Evolutionary conservation across 108 stramenopile species (phyloP), one percentile per base, ranked within the genome.

Genomic region (Pseudonitzschia multiseries): DNA sequence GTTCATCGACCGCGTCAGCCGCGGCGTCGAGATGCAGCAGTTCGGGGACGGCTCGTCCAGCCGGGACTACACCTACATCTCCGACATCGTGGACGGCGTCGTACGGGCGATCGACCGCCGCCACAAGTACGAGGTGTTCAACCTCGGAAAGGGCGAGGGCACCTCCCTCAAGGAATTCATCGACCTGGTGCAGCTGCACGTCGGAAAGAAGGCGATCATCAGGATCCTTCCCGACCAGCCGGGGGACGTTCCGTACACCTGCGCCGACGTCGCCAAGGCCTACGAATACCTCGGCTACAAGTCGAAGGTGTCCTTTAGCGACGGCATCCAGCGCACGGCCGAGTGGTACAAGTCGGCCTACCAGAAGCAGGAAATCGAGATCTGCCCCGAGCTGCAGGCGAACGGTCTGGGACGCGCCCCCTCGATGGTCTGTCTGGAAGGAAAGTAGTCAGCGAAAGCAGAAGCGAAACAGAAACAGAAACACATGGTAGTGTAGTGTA

Each of bases 1-100:
- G 84, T 99, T 98, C 76, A 96, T 98, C 59, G 95, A 98, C 82
- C 92, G 96, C 26, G 87, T 99, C 36, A 84, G 80, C 50, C 85
- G 92, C 33, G 98, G 98, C 10, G 60, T 92, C 54, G 94, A 96
- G 66, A 86, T 99, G 31, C 93, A 97, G 71, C 96, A 98, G 83
- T 99, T 95, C 77, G 98, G 98, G n/a, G 99, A 98, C 80, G 99
- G 98, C 20, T 88, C 91, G 41, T 86, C 89, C 40, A 76, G 80
- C 36, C 89, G 99, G 32, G 98, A 98, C 73, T 99, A 98, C 89
- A 98, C 98, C 48, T 99, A 98, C 92, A 97, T 99, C 81, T 84
- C 76, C 22, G 99, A 99, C 75, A 98, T 99, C 85, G 99, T 98
- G 10, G 94, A 97, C 72, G 99, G 99, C 8, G 90, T 98, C n/a